Evolutionary conservation across 192 early-diverging fungal species (phyloP).

Genomic region (Gorgonomyces haynaldii): DNA sequence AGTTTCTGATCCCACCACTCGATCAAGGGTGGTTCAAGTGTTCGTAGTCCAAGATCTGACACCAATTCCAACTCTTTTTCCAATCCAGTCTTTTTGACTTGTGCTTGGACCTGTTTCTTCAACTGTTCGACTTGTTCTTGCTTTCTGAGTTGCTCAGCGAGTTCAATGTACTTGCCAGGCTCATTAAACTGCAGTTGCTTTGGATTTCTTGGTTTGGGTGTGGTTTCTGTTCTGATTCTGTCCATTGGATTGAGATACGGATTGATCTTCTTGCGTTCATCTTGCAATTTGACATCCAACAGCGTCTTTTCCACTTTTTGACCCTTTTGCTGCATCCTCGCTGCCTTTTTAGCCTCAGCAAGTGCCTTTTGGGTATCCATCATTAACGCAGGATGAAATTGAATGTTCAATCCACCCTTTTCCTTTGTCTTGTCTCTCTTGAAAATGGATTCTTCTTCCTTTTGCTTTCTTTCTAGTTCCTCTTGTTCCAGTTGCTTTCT

Average conservation of each 20-base stretch:
- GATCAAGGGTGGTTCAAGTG: conserved; percentile 57
- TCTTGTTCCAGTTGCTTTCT: background rate
- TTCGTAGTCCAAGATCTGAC: conserved; percentile 53
- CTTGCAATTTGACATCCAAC: conserved; percentile 9
- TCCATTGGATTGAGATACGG: no score
- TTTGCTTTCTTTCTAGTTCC: background rate
- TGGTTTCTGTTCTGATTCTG: background rate
- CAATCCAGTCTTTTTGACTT: conserved; percentile 62
- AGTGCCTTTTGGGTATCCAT: conserved; percentile 44
- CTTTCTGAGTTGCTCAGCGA: conserved; percentile 69
- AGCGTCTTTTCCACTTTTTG: background rate
- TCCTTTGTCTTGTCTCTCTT: conserved; percentile 8
- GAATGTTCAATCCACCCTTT: conserved; percentile 23
- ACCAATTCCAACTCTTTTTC: conserved; percentile 61
- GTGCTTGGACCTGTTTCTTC: conserved; percentile 60
- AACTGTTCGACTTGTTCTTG: conserved; percentile 60
- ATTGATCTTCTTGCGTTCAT: background rate
- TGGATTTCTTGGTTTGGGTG: conserved; percentile 1
- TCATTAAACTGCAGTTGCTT: conserved; percentile 65
- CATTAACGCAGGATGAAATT: conserved; percentile 23
- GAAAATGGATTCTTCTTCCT: conserved; percentile 9
- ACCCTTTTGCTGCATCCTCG: background rate
- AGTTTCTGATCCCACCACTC: conserved; percentile 99
- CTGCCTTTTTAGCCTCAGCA: conserved; percentile 57
- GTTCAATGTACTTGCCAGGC: conserved; percentile 68